These are phyloP conservation scores for Novakomyces olei DNA, from an alignment of 805 yeast species.

Conservation along the genomic window DNA sequence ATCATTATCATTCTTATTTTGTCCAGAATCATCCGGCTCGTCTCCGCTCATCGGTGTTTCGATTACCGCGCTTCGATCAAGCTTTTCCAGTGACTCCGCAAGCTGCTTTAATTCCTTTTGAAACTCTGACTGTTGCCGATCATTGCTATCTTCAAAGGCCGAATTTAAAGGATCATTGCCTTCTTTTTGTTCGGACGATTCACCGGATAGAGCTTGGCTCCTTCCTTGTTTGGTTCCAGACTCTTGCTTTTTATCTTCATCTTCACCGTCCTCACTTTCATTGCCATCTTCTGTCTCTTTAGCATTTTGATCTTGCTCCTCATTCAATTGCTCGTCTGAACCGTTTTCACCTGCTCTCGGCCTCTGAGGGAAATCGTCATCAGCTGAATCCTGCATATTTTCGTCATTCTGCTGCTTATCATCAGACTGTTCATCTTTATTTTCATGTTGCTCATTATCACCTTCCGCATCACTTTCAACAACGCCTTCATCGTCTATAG, in stretches of 20 bases:
- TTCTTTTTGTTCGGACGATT: too few species aligned
- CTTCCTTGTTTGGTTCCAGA: too few species aligned
- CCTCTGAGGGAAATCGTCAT: constrained; percentile 12
- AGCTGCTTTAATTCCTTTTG: too few species aligned
- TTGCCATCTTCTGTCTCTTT: constrained; percentile 22
- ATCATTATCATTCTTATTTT: too few species aligned
- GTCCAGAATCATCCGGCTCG: too few species aligned
- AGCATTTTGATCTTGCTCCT: constrained; percentile 16
- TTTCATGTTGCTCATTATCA: constrained; percentile 14
- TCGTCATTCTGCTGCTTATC: constrained; percentile 12
- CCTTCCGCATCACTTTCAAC: constrained; percentile 15
- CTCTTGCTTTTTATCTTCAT: constrained; percentile 28
- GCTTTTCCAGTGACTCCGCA: too few species aligned
- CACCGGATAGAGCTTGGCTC: too few species aligned
- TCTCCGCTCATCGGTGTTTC: too few species aligned
- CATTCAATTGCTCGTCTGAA: constrained; percentile 13
- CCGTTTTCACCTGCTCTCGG: constrained; percentile 14
- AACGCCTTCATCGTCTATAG: constrained; percentile 16
- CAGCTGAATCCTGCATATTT: constrained; percentile 11
- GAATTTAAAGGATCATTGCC: too few species aligned
- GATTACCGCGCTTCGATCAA: too few species aligned
- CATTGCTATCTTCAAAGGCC: too few species aligned
- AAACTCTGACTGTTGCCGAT: too few species aligned
- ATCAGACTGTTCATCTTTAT: constrained; percentile 14
- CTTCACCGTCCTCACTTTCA: constrained; percentile 26